Percentiles rank a stretch among this genome's conserved stretches.
These are phyloP conservation scores for Phytophthora agathidicida DNA, from an alignment of 352 stramenopile genomes.

Conservation along the genomic window DNA sequence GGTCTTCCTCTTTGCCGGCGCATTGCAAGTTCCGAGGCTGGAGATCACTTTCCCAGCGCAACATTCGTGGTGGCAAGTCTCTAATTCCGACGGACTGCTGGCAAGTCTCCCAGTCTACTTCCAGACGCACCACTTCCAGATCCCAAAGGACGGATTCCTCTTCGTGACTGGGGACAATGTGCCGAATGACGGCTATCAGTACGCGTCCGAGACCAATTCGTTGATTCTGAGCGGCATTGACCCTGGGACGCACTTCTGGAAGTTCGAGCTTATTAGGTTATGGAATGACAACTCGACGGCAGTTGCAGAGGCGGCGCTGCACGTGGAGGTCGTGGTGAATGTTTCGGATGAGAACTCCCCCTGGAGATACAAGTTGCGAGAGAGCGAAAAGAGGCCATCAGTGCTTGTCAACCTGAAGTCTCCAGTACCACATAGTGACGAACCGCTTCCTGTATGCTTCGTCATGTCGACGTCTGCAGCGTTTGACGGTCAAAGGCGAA, in stretches of 20 bases:
- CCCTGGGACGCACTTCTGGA: slow-evolving; percentile 57
- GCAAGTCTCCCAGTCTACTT: slow-evolving; percentile 33
- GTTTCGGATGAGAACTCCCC: slow-evolving; percentile 22
- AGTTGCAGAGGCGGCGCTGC: slow-evolving; percentile 25
- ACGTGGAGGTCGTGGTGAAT: slow-evolving; percentile 57
- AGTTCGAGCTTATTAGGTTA: slow-evolving; percentile 35
- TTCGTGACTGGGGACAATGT: slow-evolving; percentile 46
- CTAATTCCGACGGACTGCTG: slow-evolving; percentile 16
- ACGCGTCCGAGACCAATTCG: slow-evolving; percentile 9
- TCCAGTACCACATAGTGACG: neutral
- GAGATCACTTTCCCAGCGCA: slow-evolving; percentile 41
- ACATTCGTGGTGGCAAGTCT: slow-evolving; percentile 43
- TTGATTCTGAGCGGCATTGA: slow-evolving; percentile 37
- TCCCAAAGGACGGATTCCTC: slow-evolving; percentile 48
- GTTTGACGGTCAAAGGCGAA: slow-evolving; percentile 68
- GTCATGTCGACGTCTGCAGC: slow-evolving; percentile 26
- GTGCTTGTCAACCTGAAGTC: slow-evolving; percentile 35
- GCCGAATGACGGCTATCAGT: slow-evolving; percentile 9
- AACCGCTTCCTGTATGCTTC: slow-evolving; percentile 43
- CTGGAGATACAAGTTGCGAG: slow-evolving; percentile 16
- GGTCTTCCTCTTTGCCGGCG: neutral
- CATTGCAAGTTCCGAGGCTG: slow-evolving; percentile 1
- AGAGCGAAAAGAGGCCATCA: slow-evolving; percentile 16
- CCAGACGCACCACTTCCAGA: slow-evolving; percentile 27
- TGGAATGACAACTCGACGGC: slow-evolving; percentile 6